A percentile compares a stretch with the other conserved stretches of the same genome.
These are phyloP conservation scores for Aureoboletus auriporus DNA, from an alignment of 768 basidiomycete species.

Conservation along the genomic window DNA sequence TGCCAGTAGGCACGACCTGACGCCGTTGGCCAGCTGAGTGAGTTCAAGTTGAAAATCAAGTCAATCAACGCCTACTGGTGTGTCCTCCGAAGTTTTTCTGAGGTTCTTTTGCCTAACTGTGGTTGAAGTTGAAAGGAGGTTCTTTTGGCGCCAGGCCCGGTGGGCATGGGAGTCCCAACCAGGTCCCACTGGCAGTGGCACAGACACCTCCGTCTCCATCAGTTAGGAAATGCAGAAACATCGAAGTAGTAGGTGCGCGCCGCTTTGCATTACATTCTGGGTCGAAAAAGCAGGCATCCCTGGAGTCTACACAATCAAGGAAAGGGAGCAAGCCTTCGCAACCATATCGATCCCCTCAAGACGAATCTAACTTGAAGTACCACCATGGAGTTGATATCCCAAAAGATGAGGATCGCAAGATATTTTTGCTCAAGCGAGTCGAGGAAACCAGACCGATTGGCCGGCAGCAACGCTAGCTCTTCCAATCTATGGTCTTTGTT, in stretches of 20 bases:
- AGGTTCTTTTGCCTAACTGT: slow-evolving; percentile 1
- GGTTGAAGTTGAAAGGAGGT: slow-evolving; percentile 43
- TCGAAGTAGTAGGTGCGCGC: no score
- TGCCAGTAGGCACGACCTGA: not conserved
- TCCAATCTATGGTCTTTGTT: no score
- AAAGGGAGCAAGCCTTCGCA: slow-evolving; percentile 1
- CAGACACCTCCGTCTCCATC: no score
- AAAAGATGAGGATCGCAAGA: not conserved
- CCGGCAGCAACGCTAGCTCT: no score
- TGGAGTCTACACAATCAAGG: no score
- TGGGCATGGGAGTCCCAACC: no score
- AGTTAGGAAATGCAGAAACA: no score
- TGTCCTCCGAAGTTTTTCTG: not conserved
- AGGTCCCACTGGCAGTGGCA: no score
- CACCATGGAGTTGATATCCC: slow-evolving; percentile 2
- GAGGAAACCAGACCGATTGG: slow-evolving; percentile 8
- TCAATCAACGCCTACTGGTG: slow-evolving; percentile 1
- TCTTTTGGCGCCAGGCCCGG: slow-evolving; percentile 37
- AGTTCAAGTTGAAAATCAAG: slow-evolving; percentile 5
- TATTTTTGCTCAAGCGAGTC: slow-evolving; percentile 8
- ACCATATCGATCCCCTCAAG: slow-evolving; percentile 5
- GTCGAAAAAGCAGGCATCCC: no score
- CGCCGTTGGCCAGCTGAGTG: slow-evolving; percentile 1
- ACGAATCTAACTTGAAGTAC: slow-evolving; percentile 1
- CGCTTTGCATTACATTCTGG: no score